Conservation (phyloP, 352 stramenopile genomes). For the Globisporangium acanthophoron region DNA sequence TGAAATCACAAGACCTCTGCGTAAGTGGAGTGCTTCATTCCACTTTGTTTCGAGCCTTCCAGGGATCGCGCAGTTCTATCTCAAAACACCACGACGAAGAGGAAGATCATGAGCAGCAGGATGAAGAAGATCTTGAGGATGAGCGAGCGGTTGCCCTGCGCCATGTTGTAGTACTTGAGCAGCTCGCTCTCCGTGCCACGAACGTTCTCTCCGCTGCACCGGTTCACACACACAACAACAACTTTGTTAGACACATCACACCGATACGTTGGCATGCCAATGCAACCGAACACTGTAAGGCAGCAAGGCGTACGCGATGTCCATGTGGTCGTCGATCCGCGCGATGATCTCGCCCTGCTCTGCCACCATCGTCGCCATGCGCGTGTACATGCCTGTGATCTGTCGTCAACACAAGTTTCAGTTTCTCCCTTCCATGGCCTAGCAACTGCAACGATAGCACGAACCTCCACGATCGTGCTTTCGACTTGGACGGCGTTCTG, state of each 20-base stretch:
- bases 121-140: constrained; percentile 87
- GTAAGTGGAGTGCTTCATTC: no score
- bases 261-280: no score
- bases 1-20: no score
- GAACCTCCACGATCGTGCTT: constrained; percentile 80
- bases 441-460: not conserved
- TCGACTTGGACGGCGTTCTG: constrained; percentile 78
- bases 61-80: not conserved
- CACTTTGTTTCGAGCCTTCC: no score
- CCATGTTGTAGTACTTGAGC: constrained; percentile 83
- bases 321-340: constrained; percentile 84
- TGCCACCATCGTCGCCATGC: constrained; percentile 79
- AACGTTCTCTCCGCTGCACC: constrained; percentile 63
- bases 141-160: constrained; percentile 69
- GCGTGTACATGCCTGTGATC: constrained; percentile 85
- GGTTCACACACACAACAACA: not conserved
- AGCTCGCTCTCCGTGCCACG: constrained; percentile 66
- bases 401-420: constrained; percentile 10
- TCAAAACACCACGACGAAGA: constrained; percentile 66
- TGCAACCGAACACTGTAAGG: not conserved
- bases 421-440: not conserved
- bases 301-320: constrained; percentile 63
- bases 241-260: not conserved
- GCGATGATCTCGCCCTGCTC: constrained; percentile 78
- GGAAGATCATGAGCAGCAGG: constrained; percentile 76